Conservation (phyloP, 1,139 yeast genomes). For the Meyerozyma guilliermondii region DNA sequence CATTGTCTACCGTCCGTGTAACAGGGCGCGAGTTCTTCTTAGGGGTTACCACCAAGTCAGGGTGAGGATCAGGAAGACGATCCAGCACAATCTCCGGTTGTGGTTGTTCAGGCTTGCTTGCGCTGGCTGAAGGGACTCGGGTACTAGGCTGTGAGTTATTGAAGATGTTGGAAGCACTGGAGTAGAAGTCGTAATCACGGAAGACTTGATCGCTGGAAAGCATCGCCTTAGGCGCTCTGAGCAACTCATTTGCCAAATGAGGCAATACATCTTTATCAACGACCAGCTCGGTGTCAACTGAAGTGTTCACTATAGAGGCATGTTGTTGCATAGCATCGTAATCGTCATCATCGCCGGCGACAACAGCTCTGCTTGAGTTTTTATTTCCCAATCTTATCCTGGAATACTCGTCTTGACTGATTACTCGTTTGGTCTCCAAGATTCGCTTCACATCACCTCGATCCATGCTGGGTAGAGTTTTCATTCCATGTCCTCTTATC, state of each 20-base stretch:
- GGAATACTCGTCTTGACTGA: conserved; percentile 41
- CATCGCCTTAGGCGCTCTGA: conserved; percentile 30
- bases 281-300: conserved; percentile 20
- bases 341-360: conserved; percentile 21
- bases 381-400: conserved; percentile 29
- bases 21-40: conserved; percentile 5
- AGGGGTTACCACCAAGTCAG: conserved; percentile 24
- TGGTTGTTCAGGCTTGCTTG: conserved; percentile 7
- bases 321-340: conserved; percentile 33
- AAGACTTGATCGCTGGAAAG: conserved; percentile 33
- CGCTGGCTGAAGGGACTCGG: conserved; percentile 13
- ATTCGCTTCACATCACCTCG: conserved; percentile 42
- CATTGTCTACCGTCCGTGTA: neutral
- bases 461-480: conserved; percentile 45
- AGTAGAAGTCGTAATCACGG: conserved; percentile 24
- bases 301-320: conserved; percentile 37
- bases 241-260: conserved; percentile 31
- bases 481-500: conserved; percentile 37
- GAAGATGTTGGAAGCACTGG: conserved; percentile 5
- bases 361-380: conserved; percentile 25
- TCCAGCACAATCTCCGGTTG: conserved; percentile 4
- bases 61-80: conserved; percentile 34
- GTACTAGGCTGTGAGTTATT: conserved; percentile 11
- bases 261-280: conserved; percentile 16
- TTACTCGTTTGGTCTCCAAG: conserved; percentile 33